Conservation (phyloP, 805 yeast species). For the Hagleromyces aurorensis region DNA sequence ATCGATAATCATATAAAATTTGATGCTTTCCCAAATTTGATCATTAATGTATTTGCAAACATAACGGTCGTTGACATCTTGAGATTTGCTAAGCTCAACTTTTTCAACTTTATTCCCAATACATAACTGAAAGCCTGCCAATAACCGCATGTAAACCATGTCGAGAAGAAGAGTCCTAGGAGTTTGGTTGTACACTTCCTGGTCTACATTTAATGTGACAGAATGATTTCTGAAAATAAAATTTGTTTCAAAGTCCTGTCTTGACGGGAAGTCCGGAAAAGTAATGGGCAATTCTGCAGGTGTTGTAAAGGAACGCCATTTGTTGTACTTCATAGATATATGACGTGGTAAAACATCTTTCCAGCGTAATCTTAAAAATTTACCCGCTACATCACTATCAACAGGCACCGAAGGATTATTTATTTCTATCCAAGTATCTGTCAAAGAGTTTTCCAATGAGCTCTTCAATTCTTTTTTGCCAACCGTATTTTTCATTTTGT, state of each 20-base stretch:
- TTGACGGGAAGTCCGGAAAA: constrained; percentile 68
- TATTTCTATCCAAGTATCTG: constrained; percentile 48
- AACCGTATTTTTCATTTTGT: constrained; percentile 3
- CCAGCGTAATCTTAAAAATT: constrained; percentile 78
- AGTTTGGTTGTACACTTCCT: constrained; percentile 40
- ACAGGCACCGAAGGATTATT: constrained; percentile 71
- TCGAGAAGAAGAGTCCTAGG: constrained; percentile 66
- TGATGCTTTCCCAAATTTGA: constrained; percentile 43
- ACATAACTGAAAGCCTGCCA: constrained; percentile 87
- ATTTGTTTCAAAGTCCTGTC: constrained; percentile 57
- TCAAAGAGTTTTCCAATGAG: not conserved
- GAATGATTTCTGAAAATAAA: constrained; percentile 82
- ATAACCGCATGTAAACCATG: constrained; percentile 75
- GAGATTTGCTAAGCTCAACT: constrained; percentile 40
- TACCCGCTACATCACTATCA: constrained; percentile 44
- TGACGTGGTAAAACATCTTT: constrained; percentile 77
- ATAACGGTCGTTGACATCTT: constrained; percentile 44
- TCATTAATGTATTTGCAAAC: constrained; percentile 45
- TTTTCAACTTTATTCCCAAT: constrained; percentile 58
- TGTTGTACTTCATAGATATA: constrained; percentile 58
- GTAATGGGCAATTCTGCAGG: constrained; percentile 91
- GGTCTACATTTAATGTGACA: constrained; percentile 54
- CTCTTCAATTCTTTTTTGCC: not conserved
- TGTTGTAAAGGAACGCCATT: constrained; percentile 88
- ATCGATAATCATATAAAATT: constrained; percentile 68